phyloP scores from a whole-genome alignment of 768 basidiomycete species.

The Pleurotus cornucopiae region DNA sequence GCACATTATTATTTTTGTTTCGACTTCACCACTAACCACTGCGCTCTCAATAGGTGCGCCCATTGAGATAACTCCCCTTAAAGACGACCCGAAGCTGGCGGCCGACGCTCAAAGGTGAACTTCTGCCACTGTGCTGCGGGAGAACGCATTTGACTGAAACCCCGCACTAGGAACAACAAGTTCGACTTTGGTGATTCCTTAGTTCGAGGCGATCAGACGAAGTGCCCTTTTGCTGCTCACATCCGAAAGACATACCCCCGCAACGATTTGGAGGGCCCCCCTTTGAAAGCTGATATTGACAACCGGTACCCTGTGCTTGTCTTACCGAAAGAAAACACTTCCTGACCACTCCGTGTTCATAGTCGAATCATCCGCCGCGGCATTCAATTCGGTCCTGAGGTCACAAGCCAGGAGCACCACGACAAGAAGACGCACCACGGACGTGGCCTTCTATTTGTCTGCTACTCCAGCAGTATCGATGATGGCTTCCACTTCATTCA shows the following conservation, averaged over 20 bases:
- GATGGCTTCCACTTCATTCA: conserved; percentile 41
- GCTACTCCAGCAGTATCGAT: conserved; percentile 37
- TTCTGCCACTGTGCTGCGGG: conserved; percentile 9
- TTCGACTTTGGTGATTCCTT: conserved; percentile 30
- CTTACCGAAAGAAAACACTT: not conserved
- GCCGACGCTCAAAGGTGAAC: conserved; percentile 29
- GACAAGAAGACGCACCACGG: conserved; percentile 34
- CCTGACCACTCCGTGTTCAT: conserved; percentile 7
- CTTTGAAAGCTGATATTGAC: conserved; percentile 13
- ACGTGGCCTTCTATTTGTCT: conserved; percentile 45
- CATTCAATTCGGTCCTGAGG: conserved; percentile 49
- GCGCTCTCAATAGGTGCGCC: conserved; percentile 31
- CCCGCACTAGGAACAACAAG: conserved; percentile 31
- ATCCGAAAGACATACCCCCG: conserved; percentile 44
- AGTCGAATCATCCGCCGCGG: conserved; percentile 44
- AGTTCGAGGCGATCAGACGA: conserved; percentile 19
- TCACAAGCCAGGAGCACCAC: conserved; percentile 32
- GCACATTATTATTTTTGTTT: conserved; percentile 7
- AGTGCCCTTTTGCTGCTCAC: conserved; percentile 47
- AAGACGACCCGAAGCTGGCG: conserved; percentile 35
- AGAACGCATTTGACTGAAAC: too few relatives aligned
- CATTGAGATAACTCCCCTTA: conserved; percentile 37
- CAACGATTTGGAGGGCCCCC: conserved; percentile 32
- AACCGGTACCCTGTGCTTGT: conserved; percentile 22
- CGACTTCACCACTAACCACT: too few relatives aligned